Evolutionary conservation across 352 stramenopile species (phyloP).

Genomic region (Pythium phragmiticola): DNA sequence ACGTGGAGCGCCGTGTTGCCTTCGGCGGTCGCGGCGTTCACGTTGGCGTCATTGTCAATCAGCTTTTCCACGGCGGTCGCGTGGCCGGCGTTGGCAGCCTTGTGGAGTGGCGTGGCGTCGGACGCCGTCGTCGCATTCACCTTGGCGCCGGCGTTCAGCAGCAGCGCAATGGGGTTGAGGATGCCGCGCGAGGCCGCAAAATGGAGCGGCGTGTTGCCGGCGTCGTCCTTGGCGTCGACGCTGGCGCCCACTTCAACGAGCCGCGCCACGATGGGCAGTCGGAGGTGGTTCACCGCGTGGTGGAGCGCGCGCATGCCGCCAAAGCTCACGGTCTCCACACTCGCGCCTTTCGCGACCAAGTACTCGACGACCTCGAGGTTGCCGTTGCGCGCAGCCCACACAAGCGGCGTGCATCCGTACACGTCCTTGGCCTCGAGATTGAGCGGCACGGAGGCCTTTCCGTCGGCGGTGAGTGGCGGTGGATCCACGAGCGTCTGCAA

Average conservation of each 20-base stretch:
- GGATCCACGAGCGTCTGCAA: constrained; percentile 70
- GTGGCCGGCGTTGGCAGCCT: constrained; percentile 81
- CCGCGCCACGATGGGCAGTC: constrained; percentile 50
- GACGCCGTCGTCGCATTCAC: constrained; percentile 69
- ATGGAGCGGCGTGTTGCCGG: constrained; percentile 83
- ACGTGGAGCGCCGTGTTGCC: constrained; percentile 86
- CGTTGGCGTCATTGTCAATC: constrained; percentile 75
- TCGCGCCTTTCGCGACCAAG: constrained; percentile 57
- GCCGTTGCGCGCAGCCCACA: constrained; percentile 84
- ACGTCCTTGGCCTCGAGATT: constrained; percentile 82
- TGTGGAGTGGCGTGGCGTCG: constrained; percentile 86
- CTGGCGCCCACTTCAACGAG: constrained; percentile 77
- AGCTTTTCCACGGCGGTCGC: constrained; percentile 84
- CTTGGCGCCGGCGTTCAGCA: constrained; percentile 80
- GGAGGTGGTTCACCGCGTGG: constrained; percentile 83
- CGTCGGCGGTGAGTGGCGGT: constrained; percentile 19
- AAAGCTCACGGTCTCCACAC: constrained; percentile 73
- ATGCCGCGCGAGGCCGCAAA: constrained; percentile 81
- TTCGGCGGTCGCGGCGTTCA: constrained; percentile 60
- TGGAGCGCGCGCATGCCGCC: constrained; percentile 80
- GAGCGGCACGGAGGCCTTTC: constrained; percentile 41
- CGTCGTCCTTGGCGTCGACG: constrained; percentile 81
- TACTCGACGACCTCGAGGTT: constrained; percentile 83
- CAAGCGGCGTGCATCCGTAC: constrained; percentile 75
- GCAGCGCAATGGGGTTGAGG: constrained; percentile 76